Evolutionary conservation across 306 rosid genomes (phyloP), one percentile per base, ranked within the genome.

Genomic region (Abrus precatorius): DNA sequence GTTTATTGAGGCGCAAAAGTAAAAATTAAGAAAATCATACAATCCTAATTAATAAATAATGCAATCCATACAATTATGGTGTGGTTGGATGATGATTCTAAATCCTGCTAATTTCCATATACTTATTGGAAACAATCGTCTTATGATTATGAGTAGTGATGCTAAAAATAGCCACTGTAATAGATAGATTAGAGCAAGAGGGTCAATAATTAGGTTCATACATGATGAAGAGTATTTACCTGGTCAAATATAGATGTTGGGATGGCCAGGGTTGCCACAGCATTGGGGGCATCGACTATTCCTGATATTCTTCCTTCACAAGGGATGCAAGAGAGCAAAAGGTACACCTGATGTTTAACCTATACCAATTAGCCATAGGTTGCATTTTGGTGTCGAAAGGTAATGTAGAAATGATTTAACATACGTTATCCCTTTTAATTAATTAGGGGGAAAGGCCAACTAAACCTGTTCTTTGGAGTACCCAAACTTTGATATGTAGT

Each of bases 291-390:
- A 79, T 92, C 98, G 0, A 94, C 98, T 52, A 92, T 89, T 43
- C 97, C 95, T 11, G 98, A 94, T 79, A 94, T 88, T 72, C 95
- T 88, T 80, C 98, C 98, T 80, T 92, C 97, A 57, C 97, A 92
- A 3, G 97, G 97, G 65, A 89, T 84, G 82, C 98, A 89, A 41
- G 98, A 92, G 66, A 92, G 84, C 43, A 92, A 80, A 74, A 92
- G 92, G 75, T 94, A 92, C 30, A 77, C 89, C 95, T 92, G 85
- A 71, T 83, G 67, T 62, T 71, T 53, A 80, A 38, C 57, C 62
- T 30, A 44, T 55, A 82, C 49, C 74, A 43, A 65, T 65, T 74
- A 54, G 40, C 8, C 40, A 69, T 65, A 61, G 9, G 27, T 60
- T 75, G 5, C 66, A 70, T 54, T 44, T 68, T 76, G 56, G 7